Evolutionary conservation across 2,329 filamentous ascomycete genomes (phyloP), one percentile per base, ranked within the genome.

Genomic region (Fusarium longipes): DNA sequence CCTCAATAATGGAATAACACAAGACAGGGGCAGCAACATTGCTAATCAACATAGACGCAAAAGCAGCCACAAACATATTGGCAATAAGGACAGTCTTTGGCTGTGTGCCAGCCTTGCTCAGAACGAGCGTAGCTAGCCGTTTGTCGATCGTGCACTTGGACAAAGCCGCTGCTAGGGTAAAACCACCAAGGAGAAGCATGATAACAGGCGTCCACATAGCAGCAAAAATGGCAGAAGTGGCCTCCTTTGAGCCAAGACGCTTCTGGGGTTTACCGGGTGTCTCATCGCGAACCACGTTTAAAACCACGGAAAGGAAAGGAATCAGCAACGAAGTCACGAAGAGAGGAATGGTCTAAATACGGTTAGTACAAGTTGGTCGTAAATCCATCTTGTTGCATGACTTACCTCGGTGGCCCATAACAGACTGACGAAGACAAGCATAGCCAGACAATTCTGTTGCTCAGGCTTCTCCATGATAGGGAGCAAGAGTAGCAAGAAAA

Each of bases 121-220:
- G 85, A 27, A 99, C 92, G 73, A 98, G 93, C 2, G 95, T 97
- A 3, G 96, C 96, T 81, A 99, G 93, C 75, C 96, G 91, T 80
- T 98, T 97, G 63, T 97, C 96, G 74, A 99, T 98, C 71, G 94
- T 96, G 79, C 97, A 97, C 78, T 99, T 99, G 47, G 93, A 97
- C 55, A 99, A 81, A 0, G 96, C 96, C 1, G 96, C 96, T 11
- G 96, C 96, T 53, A 99, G 90, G 3, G 96, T 97, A 75, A 99
- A 99, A 30, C 96, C 96, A 70, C 96, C 96, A 1, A 99, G 88
- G 22, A 99, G 84, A 17, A 99, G 87, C 96, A 99, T 98, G 71
- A 99, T 99, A 55, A 99, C 96, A 0, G 96, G 95, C 5, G 95
- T 97, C 96, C 96, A 99, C 96, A 99, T 99, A 25, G 96, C 91